phyloP scores from a whole-genome alignment of 2,329 filamentous ascomycete species.

The Zymoseptoria tritici region DNA sequence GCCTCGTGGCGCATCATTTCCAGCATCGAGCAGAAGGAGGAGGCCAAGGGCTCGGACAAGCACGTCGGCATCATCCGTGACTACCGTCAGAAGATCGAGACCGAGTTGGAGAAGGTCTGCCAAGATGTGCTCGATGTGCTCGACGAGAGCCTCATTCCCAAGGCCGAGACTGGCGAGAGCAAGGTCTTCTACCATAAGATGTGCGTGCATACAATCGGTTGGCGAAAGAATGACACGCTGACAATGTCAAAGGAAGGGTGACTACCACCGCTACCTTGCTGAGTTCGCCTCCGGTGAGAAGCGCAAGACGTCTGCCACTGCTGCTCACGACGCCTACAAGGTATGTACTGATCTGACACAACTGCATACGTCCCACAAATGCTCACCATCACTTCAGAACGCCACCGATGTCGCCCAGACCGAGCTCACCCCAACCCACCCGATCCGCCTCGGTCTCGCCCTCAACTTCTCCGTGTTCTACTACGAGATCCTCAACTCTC shows the following conservation, averaged over 20 bases:
- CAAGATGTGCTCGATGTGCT: slow-evolving; percentile 95
- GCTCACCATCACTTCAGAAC: slow-evolving; percentile 50
- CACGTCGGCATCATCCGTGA: slow-evolving; percentile 91
- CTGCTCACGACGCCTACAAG: slow-evolving; percentile 95
- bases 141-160: slow-evolving; percentile 87
- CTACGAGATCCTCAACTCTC: slow-evolving; percentile 98
- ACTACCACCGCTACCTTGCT: slow-evolving; percentile 92
- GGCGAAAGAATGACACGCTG: slow-evolving; percentile 1
- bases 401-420: slow-evolving; percentile 97
- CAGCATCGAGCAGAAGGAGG: slow-evolving; percentile 99
- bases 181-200: slow-evolving; percentile 99
- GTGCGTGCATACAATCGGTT: slow-evolving; percentile 48
- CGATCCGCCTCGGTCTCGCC: slow-evolving; percentile 93
- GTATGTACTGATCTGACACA: slow-evolving; percentile 43
- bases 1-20: slow-evolving; percentile 99
- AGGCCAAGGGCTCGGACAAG: slow-evolving; percentile 95
- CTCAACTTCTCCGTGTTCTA: slow-evolving; percentile 99
- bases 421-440: slow-evolving; percentile 93
- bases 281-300: slow-evolving; percentile 91
- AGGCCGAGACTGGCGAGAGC: slow-evolving; percentile 92
- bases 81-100: slow-evolving; percentile 97
- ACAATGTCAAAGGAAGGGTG: slow-evolving; percentile 67
- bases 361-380: slow-evolving; percentile 5
- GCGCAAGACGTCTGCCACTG: slow-evolving; percentile 79
- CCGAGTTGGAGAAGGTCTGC: slow-evolving; percentile 95